Base-by-base conservation (phyloP, 1,139 yeast genomes). In the Scheffersomyces parashehatae region DNA sequence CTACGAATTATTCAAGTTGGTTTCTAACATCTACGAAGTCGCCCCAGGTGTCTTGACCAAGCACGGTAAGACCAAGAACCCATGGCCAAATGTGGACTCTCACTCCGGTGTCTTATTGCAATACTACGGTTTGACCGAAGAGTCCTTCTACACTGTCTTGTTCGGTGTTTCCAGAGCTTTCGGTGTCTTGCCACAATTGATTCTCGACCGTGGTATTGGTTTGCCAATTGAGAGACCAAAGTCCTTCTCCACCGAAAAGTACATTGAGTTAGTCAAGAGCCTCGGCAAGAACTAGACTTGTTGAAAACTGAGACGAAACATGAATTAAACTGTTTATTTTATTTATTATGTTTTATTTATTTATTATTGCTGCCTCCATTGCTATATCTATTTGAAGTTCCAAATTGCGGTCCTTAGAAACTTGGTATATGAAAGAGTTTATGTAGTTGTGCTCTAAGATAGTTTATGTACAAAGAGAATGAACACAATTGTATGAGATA, bases 1-100 rank as follows among this genome's bases (percentile, higher is more conserved):
- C 73, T 88, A 88, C 73, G 96, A 88, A 63, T 75, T 86, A 73
- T 90, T 89, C 83, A 83, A 86, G 75, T 82, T 90, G 60, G 98
- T 90, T 49, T 84, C 95, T 47, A 82, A 85, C 73, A 86, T 90
- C 58, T 89, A 90, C 73, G 91, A 90, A 69, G 93, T 91, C 64
- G 98, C 97, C 52, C 98, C 98, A 68, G 86, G 82, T 60, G 98
- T 91, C 51, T 81, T 91, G 68, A 86, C 95, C 65, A 82, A 89
- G 78, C 98, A 91, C 73, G 98, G 98, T 73, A 91, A 91, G 83
- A 90, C 97, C 66, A 88, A 89, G 83, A 91, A 90, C 83, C 97
- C 97, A 75, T 90, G 93, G 93, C 98, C 98, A 73, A 91, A 91
- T 72, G 98, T 91, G 60, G 98, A 91, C 75, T 88, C 97, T 47